phyloP scores from a whole-genome alignment of 257 asterid genomes.

The Salvia miltiorrhiza region DNA sequence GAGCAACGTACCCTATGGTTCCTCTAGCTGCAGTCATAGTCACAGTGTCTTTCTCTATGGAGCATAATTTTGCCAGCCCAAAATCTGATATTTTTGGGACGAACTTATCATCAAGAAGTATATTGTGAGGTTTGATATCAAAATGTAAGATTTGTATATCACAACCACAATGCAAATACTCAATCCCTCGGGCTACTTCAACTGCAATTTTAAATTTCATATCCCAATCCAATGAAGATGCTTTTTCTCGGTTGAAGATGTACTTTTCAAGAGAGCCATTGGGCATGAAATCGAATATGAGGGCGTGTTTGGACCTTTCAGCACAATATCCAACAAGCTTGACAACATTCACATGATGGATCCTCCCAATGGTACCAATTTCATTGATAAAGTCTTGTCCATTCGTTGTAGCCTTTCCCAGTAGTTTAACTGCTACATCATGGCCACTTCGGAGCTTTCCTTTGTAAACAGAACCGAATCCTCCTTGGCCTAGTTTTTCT shows the following conservation, averaged over 20 bases:
- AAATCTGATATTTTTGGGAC: slow-evolving; percentile 19
- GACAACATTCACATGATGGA: too few species aligned
- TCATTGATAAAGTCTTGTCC: too few species aligned
- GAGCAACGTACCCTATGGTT: slow-evolving; percentile 32
- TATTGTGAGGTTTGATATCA: slow-evolving; percentile 25
- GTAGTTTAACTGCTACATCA: not conserved
- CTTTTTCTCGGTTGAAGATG: not conserved
- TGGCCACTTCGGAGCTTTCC: slow-evolving; percentile 24
- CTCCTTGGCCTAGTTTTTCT: slow-evolving; percentile 34
- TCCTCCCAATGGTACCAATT: too few species aligned
- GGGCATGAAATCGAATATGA: too few species aligned
- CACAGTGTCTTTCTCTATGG: not conserved
- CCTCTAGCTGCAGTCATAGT: slow-evolving; percentile 28
- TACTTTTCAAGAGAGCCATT: not conserved
- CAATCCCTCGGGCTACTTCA: slow-evolving; percentile 28
- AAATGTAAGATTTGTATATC: slow-evolving; percentile 13
- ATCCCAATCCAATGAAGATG: not conserved
- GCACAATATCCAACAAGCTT: too few species aligned
- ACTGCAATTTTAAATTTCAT: slow-evolving; percentile 9
- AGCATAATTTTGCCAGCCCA: slow-evolving; percentile 19
- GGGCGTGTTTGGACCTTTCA: too few species aligned
- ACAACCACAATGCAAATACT: slow-evolving; percentile 19
- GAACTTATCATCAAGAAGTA: not conserved
- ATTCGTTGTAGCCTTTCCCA: not conserved
- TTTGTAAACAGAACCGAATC: not conserved